Evolutionary conservation across 176 grass and related monocot genomes (phyloP), one percentile per base, ranked within the genome.

Genomic region (Raddia distichophylla): DNA sequence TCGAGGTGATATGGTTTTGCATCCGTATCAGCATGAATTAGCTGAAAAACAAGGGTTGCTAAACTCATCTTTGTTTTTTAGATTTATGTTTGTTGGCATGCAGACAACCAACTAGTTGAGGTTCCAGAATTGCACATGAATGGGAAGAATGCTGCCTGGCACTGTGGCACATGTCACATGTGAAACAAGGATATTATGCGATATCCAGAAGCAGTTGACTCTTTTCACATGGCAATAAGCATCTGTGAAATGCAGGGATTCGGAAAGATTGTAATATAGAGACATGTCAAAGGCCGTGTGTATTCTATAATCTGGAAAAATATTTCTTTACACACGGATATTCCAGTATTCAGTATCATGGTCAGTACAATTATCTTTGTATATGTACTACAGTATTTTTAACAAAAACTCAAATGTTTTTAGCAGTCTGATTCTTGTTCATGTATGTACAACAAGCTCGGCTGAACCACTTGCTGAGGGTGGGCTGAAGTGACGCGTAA

Each of bases 1-100:
- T 71, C 22, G 8, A 4, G 18, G 33, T 74, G n/a, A 22, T 84
- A 66, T 8, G 51, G 53, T 84, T 46, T 37, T 75, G 18, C 15
- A 71, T 84, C 76, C 55, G 46, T 67, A 69, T 76, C 87, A 66
- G 58, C 18, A 60, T 37, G 15, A 37, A 78, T 64, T 87, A 18
- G 7, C 52, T 34, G 4, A 12, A 50, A 51, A 10, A 67, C 51
- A 51, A 66, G 2, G 18, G 48, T 35, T 67, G 63, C 27, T 7
- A 40, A 40, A 40, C 37, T 40, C 4, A 40, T 40, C 0, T 40
- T 40, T 40, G 2, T 40, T 40, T 40, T 40, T 53, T 35, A 67
- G 35, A 58, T 15, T 20, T 84, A 13, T 64, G 16, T 64, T 76
- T 11, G 35, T 44, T 67, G 42, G 7, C 12, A 3, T 44, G n/a